Base-by-base conservation (phyloP, 2,329 filamentous ascomycete species). In the Malbranchea cinnamomea region DNA sequence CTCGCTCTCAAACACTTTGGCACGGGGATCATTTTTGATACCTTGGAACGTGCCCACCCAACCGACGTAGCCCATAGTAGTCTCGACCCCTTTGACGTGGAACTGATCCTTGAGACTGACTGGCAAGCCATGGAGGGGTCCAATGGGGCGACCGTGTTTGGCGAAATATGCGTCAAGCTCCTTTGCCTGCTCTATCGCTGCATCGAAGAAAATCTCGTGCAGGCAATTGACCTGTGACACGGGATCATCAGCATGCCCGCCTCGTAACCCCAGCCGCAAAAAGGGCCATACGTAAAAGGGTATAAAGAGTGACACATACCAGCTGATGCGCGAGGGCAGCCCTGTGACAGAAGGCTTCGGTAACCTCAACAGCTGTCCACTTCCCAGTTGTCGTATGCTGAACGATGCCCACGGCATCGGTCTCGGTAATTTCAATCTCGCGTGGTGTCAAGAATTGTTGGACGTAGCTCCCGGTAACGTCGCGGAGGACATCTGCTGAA, bases 111-210 rank as follows among this genome's bases (percentile, higher is more conserved):
- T 65, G 18, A 65, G 38, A 27, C 58, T 72, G 17, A 76, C 51
- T 2, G 72, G 72, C 1, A 77, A 54, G 4, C 73, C 73, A 41
- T 78, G 73, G 0, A 78, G 57, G 2, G 71, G 70, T 0, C 73
- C 74, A 1, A 67, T 44, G 0, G 67, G 56, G 33, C 46, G 50
- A 6, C 54, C 54, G 36, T 62, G 48, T 11, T 54, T 37, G 6
- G 47, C 46, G 17, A 55, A 58, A 36, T 66, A 59, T 1, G 51
- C 49, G 35, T 72, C 68, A 0, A 71, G 56, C 8, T 48, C 43
- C 25, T 54, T 54, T 2, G 67, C 68, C 6, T 59, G 54, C 26
- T 56, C 40, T 1, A 73, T 36, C 1, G 69, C 69, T 3, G 59
- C 50, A 6, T 65, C 59, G 41, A 71, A 69, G 32, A 74, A 58